Conservation (phyloP, 2,329 filamentous ascomycete genomes). For the Calonectria pauciramosa region DNA sequence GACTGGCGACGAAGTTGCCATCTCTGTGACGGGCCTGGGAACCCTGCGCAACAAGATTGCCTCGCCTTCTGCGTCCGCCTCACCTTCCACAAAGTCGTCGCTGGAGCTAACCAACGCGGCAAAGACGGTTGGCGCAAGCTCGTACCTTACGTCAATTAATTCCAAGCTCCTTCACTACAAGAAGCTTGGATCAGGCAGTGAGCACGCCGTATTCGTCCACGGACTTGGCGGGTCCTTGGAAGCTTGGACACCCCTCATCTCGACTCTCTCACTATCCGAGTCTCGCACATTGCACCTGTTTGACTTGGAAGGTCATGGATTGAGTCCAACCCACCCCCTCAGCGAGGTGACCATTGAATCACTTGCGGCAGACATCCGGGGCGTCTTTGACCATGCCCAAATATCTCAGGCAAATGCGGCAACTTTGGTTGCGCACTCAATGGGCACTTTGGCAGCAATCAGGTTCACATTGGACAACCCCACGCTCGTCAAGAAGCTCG, state of each 20-base stretch:
- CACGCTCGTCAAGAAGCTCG: conserved; percentile 56
- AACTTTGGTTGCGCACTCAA: conserved; percentile 64
- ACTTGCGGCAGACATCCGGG: conserved; percentile 57
- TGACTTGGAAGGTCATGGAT: conserved; percentile 70
- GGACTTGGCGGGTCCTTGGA: conserved; percentile 64
- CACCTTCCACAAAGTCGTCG: conserved; percentile 1
- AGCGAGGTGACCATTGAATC: conserved; percentile 57
- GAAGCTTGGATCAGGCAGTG: conserved; percentile 41
- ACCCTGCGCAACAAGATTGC: conserved; percentile 35
- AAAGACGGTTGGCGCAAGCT: conserved; percentile 28
- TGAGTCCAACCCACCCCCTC: conserved; percentile 63
- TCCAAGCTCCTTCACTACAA: conserved; percentile 58
- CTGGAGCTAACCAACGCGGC: conserved; percentile 33
- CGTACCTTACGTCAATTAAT: conserved; percentile 54
- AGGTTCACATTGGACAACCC: conserved; percentile 57
- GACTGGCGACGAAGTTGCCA: conserved; percentile 56
- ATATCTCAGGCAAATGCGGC: conserved; percentile 46
- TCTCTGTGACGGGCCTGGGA: conserved; percentile 46
- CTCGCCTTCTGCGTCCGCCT: neutral
- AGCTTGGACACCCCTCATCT: conserved; percentile 61
- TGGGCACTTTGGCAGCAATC: conserved; percentile 64
- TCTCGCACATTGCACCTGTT: conserved; percentile 55
- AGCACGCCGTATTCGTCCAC: conserved; percentile 65
- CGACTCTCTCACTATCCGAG: conserved; percentile 40
- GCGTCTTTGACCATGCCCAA: conserved; percentile 52